Evolutionary conservation across 306 rosid genomes (phyloP).

Genomic region (Rosa lucieae): DNA sequence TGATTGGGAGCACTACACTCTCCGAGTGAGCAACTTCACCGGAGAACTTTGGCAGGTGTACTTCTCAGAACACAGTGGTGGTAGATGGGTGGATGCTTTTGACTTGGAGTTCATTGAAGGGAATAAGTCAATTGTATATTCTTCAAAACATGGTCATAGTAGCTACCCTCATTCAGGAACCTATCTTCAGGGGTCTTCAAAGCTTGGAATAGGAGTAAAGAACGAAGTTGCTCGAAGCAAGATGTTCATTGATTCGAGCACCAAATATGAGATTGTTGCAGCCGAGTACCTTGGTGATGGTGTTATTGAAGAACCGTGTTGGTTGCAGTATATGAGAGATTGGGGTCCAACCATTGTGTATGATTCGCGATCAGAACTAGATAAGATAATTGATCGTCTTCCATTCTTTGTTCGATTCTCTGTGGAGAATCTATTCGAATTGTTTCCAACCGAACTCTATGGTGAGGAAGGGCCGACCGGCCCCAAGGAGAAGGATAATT

Average conservation of each 20-base stretch:
- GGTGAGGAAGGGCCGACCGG: conserved; percentile 99
- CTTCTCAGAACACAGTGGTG: conserved; percentile 94
- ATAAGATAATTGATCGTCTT: conserved; percentile 67
- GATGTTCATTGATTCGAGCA: conserved; percentile 63
- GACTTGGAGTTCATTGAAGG: conserved; percentile 67
- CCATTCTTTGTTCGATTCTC: conserved; percentile 81
- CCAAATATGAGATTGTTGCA: conserved; percentile 62
- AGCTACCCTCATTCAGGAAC: conserved; percentile 86
- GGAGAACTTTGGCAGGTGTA: conserved; percentile 86
- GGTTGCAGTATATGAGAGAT: conserved; percentile 95
- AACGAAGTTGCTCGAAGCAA: conserved; percentile 80
- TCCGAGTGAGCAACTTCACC: conserved; percentile 75
- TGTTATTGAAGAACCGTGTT: conserved; percentile 68
- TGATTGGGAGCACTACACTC: conserved; percentile 98
- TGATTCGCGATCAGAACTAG: conserved; percentile 61
- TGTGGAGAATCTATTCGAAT: conserved; percentile 65
- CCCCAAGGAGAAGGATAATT: conserved; percentile 87
- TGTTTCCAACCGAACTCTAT: conserved; percentile 85
- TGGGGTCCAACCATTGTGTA: conserved; percentile 93
- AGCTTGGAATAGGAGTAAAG: conserved; percentile 74
- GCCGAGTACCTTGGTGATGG: conserved; percentile 86
- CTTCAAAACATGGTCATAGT: conserved; percentile 90
- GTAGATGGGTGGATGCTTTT: conserved; percentile 69
- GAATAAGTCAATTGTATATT: conserved; percentile 71
- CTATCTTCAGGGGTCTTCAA: conserved; percentile 75